These are phyloP conservation scores for Ceratobasidium sp. DNA, from an alignment of 1,284 basidiomycete genomes.

Conservation along the genomic window DNA sequence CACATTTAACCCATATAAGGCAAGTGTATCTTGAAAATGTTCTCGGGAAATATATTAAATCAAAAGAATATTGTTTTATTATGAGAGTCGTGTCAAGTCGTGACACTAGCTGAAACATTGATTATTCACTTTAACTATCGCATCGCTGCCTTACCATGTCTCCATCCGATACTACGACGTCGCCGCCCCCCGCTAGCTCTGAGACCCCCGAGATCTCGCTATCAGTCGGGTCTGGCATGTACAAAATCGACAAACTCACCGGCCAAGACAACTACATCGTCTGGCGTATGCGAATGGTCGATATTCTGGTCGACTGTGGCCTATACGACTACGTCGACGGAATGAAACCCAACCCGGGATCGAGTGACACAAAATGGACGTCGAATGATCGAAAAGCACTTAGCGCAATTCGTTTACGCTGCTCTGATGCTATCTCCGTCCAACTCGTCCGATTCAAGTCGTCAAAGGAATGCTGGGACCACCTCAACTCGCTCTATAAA, in stretches of 20 bases:
- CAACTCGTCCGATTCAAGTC: background rate
- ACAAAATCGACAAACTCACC: conserved; percentile 23
- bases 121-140: background rate
- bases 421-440: background rate
- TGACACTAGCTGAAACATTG: too few species aligned
- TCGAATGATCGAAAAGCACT: conserved; percentile 10
- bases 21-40: too few species aligned
- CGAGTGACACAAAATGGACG: background rate
- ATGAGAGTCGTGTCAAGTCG: too few species aligned
- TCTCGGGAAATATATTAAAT: too few species aligned
- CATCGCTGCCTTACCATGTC: too few species aligned
- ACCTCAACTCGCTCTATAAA: conserved; percentile 4
- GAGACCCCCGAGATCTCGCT: background rate
- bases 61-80: too few species aligned
- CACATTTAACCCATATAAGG: too few species aligned
- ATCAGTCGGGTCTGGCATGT: background rate
- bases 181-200: background rate
- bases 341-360: background rate
- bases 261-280: conserved; percentile 21
- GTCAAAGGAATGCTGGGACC: conserved; percentile 8
- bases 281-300: conserved; percentile 14
- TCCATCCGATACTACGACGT: background rate
- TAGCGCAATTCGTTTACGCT: background rate
- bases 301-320: conserved; percentile 11
- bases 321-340: conserved; percentile 7